Base-by-base conservation (phyloP, 495 filamentous ascomycete genomes). In the Hypoxylon subgilvum region DNA sequence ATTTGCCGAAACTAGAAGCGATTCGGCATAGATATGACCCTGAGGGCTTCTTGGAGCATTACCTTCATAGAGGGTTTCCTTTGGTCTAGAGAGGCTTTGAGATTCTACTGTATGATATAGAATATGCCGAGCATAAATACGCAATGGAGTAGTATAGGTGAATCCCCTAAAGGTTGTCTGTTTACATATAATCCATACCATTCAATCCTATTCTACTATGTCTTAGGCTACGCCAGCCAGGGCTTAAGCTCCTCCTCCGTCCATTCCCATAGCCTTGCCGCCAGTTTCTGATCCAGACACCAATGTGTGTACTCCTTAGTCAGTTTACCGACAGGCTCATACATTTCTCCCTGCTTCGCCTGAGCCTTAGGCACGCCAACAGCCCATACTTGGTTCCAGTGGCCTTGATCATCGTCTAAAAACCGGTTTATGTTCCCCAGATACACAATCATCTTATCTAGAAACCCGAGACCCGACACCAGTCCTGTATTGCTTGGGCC, bases 371-470 rank as follows among this genome's bases (percentile, higher is more conserved):
- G 22, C n/a, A 48, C 45, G 4, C 46, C 45, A 12, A 55, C 50
- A 17, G 82, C 82, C 80, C 79, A 88, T 14, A 87, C 71, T 63
- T 84, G 80, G 61, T 82, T 87, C 48, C 76, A 63, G 0, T 81
- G 77, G 4, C 86, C 83, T 9, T 75, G 50, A 1, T 78, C 52
- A 8, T 32, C 30, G 0, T 45, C 23, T 0, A 47, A 32, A n/a
- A 48, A 32, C 35, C 19, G 47, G 35, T 21, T 30, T 6, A 47
- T 34, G 9, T 46, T 56, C 9, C 30, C 53, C 48, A 61, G 72
- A 16, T 48, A 28, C 70, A 68, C 43, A 71, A 76, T 31, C 41
- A 13, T 62, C 23, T 35, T 45, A 22, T 30, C 60, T 51, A 36
- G 55, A 6, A 8, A 49, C 7, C 13, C 14, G 19, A 74, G 36